A percentile compares a stretch with the other conserved stretches of the same genome.
These are phyloP conservation scores for Collybiopsis luxurians DNA, from an alignment of 768 basidiomycete species.

Conservation along the genomic window DNA sequence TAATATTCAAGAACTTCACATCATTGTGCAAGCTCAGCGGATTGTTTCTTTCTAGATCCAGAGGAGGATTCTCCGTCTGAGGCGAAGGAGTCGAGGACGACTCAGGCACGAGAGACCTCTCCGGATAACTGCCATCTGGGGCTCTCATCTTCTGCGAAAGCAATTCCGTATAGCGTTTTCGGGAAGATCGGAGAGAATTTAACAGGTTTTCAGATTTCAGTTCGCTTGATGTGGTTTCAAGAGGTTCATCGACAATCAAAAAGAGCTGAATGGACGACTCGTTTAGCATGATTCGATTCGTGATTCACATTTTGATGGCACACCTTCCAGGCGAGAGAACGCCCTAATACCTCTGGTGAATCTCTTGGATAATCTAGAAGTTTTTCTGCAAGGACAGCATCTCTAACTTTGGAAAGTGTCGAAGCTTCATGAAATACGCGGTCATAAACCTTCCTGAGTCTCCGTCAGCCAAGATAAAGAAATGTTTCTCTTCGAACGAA, in stretches of 20 bases:
- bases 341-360: constrained; percentile 55
- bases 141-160: constrained; percentile 73
- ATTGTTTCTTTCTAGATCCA: constrained; percentile 65
- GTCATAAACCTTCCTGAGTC: constrained; percentile 13
- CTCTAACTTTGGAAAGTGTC: constrained; percentile 63
- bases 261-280: constrained; percentile 52
- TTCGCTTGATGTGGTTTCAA: constrained; percentile 47
- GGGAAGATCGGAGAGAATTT: constrained; percentile 43
- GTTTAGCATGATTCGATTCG: constrained; percentile 11
- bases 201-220: constrained; percentile 30
- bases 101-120: constrained; percentile 59
- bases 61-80: constrained; percentile 23
- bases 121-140: constrained; percentile 83
- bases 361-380: constrained; percentile 44
- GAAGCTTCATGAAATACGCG: constrained; percentile 49
- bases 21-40: constrained; percentile 79
- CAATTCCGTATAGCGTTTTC: constrained; percentile 55
- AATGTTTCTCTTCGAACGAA: background rate
- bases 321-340: constrained; percentile 88
- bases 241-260: constrained; percentile 62
- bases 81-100: constrained; percentile 28
- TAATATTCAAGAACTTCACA: constrained; percentile 33
- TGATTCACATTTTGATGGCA: constrained; percentile 5
- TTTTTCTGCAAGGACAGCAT: constrained; percentile 60
- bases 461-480: background rate